Evolutionary conservation across 441 rosid genomes (phyloP).

Genomic region (Isatis lusitanica): DNA sequence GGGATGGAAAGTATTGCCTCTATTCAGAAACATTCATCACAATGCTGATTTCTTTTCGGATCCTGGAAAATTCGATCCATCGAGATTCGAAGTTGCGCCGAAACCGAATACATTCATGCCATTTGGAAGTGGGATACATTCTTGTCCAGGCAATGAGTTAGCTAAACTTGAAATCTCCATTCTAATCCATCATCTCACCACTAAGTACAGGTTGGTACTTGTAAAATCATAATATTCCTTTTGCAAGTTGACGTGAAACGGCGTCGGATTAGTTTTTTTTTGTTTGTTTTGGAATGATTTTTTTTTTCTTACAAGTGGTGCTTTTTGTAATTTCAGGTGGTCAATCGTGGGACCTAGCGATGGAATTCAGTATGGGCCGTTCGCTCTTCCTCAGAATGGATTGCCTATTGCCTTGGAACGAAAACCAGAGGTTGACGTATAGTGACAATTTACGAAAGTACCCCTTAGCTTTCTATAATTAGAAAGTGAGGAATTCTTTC

Average conservation of each 20-base stretch:
- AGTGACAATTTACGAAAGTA: background rate
- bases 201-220: slow-evolving; percentile 46
- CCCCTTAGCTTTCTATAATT: slow-evolving; percentile 15
- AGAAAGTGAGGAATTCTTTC: slow-evolving; percentile 13
- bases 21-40: slow-evolving; percentile 57
- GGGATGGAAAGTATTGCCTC: slow-evolving; percentile 68
- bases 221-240: background rate
- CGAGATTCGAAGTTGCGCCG: slow-evolving; percentile 48
- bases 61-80: slow-evolving; percentile 53
- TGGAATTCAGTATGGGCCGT: slow-evolving; percentile 47
- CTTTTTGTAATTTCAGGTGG: slow-evolving; percentile 38
- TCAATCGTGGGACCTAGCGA: slow-evolving; percentile 37
- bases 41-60: slow-evolving; percentile 46
- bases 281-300: background rate
- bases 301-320: background rate
- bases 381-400: slow-evolving; percentile 45
- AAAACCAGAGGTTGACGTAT: slow-evolving; percentile 11
- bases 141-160: slow-evolving; percentile 57
- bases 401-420: slow-evolving; percentile 40
- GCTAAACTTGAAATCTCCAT: slow-evolving; percentile 52
- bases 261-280: background rate
- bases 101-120: slow-evolving; percentile 53
- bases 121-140: slow-evolving; percentile 50
- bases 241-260: background rate
- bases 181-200: slow-evolving; percentile 47